Percentiles rank a stretch among this genome's conserved stretches.
Evolutionary conservation across 169 alveolate species (phyloP).

Genomic region (Plasmodium gonderi): DNA sequence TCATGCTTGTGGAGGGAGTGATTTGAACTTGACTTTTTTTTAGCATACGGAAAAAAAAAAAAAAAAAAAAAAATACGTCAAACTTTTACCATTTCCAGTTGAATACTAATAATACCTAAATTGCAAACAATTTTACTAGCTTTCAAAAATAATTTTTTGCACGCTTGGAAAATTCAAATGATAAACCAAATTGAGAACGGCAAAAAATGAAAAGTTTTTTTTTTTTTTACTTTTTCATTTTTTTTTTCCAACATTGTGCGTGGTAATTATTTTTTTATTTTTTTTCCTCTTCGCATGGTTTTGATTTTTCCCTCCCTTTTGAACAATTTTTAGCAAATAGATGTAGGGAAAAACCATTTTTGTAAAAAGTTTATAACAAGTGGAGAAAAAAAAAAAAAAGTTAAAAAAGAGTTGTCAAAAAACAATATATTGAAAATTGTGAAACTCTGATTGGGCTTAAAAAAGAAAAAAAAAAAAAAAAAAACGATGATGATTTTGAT

Average conservation of each 20-base stretch:
- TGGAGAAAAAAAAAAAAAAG: neutral
- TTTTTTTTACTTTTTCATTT: neutral
- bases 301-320: neutral
- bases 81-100: too few relatives aligned
- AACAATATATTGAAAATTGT: neutral
- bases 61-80: too few relatives aligned
- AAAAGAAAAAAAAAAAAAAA: too few relatives aligned
- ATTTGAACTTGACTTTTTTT: too few relatives aligned
- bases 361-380: neutral
- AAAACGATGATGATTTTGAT: neutral
- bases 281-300: neutral
- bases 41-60: too few relatives aligned
- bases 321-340: neutral
- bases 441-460: neutral
- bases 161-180: neutral
- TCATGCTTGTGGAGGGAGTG: neutral
- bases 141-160: neutral
- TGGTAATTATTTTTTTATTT: neutral
- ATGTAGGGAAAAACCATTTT: neutral
- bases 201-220: neutral
- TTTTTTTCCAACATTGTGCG: too few relatives aligned
- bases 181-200: neutral
- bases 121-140: neutral
- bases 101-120: too few relatives aligned
- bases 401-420: neutral